Conservation (phyloP, 139 green algal genomes). For the Penium margaritaceum region DNA sequence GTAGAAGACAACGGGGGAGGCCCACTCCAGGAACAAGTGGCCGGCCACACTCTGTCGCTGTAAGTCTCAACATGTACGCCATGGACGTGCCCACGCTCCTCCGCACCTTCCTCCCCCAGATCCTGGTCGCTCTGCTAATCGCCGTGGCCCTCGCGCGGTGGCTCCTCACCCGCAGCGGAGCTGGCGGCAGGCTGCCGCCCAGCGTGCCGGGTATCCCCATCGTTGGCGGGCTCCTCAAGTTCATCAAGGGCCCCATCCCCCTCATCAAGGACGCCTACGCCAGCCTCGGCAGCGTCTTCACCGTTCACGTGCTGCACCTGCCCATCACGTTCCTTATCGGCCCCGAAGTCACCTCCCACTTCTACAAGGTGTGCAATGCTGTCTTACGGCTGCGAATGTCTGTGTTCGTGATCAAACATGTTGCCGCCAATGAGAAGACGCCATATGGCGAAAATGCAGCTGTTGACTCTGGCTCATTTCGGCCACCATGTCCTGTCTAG, state of each 20-base stretch:
- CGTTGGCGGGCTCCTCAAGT: constrained; percentile 89
- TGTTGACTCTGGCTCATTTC: no score
- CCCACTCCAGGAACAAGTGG: no score
- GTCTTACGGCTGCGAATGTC: no score
- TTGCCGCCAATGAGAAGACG: no score
- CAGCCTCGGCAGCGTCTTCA: constrained; percentile 85
- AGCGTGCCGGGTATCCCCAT: constrained; percentile 77
- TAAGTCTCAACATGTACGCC: no score
- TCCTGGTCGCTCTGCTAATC: constrained; percentile 5
- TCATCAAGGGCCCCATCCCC: constrained; percentile 72
- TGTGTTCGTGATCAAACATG: no score
- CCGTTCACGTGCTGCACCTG: constrained; percentile 89
- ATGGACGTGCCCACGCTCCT: neutral
- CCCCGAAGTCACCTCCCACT: constrained; percentile 76
- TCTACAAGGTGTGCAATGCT: no score
- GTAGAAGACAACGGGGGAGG: no score
- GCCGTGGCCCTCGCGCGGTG: constrained; percentile 26
- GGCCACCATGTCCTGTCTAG: no score
- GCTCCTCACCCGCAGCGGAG: constrained; percentile 8
- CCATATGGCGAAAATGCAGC: no score
- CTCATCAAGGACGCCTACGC: constrained; percentile 75
- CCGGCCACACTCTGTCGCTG: no score
- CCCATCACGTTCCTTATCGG: constrained; percentile 92
- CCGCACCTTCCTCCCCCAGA: neutral
- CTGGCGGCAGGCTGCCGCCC: constrained; percentile 56